These are phyloP conservation scores for Saturnispora gosingensis DNA, from an alignment of 805 yeast genomes.

Conservation along the genomic window DNA sequence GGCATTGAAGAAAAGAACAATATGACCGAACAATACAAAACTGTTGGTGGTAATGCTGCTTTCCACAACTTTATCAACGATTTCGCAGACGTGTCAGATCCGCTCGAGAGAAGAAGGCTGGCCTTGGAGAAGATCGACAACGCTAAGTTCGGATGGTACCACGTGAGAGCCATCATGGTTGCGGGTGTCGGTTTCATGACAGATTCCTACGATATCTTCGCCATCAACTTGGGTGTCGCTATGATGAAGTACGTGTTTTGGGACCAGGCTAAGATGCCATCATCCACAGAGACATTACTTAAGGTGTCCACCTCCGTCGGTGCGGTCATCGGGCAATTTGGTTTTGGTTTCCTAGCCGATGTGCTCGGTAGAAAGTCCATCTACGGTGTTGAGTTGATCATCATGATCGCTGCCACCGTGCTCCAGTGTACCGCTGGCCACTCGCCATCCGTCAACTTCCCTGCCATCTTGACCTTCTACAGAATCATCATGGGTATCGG, in stretches of 20 bases:
- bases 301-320: conserved; percentile 91
- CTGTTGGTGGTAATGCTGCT: conserved; percentile 75
- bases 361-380: conserved; percentile 75
- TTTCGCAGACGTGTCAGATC: conserved; percentile 75
- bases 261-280: conserved; percentile 45
- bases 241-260: conserved; percentile 76
- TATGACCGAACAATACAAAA: conserved; percentile 18
- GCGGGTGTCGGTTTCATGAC: conserved; percentile 94
- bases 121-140: conserved; percentile 79
- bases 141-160: conserved; percentile 75
- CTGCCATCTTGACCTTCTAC: conserved; percentile 64
- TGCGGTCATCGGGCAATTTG: conserved; percentile 84
- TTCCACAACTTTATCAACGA: conserved; percentile 76
- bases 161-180: conserved; percentile 68
- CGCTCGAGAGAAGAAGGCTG: conserved; percentile 77
- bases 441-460: conserved; percentile 63
- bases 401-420: conserved; percentile 73
- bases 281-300: conserved; percentile 63
- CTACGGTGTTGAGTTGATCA: conserved; percentile 78
- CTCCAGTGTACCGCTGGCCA: conserved; percentile 67
- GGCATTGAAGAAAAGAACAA: background rate
- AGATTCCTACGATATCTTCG: conserved; percentile 87
- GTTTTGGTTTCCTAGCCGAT: conserved; percentile 80
- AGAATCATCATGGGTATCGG: conserved; percentile 92
- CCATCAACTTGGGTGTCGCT: conserved; percentile 72